phyloP scores from a whole-genome alignment of 345 rosid genomes.

The Nasturtium officinale region DNA sequence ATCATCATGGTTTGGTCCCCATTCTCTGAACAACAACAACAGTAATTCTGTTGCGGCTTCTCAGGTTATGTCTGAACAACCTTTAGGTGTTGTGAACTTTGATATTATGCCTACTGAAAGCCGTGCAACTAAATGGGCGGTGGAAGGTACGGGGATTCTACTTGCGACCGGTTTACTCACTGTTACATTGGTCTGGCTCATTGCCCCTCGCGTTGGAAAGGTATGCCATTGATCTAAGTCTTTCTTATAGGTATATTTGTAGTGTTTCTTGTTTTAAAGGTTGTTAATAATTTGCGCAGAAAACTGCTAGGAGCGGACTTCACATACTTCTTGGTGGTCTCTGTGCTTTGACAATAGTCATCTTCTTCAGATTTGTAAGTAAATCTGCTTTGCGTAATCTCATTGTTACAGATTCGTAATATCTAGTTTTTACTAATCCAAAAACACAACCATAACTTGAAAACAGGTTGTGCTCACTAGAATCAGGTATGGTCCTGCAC shows the following conservation, averaged over 20 bases:
- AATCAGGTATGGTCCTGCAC: constrained; percentile 96
- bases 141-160: constrained; percentile 93
- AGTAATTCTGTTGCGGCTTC: constrained; percentile 51
- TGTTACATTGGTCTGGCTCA: constrained; percentile 91
- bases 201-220: constrained; percentile 98
- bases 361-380: constrained; percentile 96
- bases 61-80: constrained; percentile 71
- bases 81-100: constrained; percentile 53
- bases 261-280: neutral
- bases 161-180: constrained; percentile 92
- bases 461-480: constrained; percentile 90
- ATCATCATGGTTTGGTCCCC: constrained; percentile 81
- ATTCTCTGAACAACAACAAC: constrained; percentile 40
- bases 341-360: constrained; percentile 83
- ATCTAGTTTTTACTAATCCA: neutral
- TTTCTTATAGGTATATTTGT: neutral
- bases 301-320: constrained; percentile 90
- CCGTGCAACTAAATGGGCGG: constrained; percentile 92
- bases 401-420: neutral
- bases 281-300: constrained; percentile 51
- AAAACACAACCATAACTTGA: constrained; percentile 32
- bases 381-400: neutral
- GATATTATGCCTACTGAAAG: constrained; percentile 56
- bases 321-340: constrained; percentile 90
- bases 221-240: constrained; percentile 44